These are phyloP conservation scores for Exophiala lecanii-corni DNA, from an alignment of 2,329 filamentous ascomycete genomes.

Conservation along the genomic window DNA sequence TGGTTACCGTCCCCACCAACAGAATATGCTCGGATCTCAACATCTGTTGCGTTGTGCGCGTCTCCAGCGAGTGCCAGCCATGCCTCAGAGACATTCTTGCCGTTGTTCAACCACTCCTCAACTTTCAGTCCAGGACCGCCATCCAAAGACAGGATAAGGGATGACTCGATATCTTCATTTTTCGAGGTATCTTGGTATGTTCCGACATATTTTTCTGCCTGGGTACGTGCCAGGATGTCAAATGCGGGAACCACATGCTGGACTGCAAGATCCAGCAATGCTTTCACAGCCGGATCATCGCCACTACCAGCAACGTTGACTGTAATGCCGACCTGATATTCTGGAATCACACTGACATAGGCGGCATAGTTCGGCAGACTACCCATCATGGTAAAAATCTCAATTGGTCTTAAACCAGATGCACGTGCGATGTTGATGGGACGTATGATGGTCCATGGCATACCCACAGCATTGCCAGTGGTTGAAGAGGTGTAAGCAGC, in stretches of 20 bases:
- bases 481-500: conserved; percentile 30
- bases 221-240: conserved; percentile 4
- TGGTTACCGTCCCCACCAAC: conserved; percentile 3
- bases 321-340: conserved; percentile 7
- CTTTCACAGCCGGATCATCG: not conserved
- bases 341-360: conserved; percentile 7
- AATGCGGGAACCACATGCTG: conserved; percentile 4
- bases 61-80: not conserved
- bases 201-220: conserved; percentile 9
- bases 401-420: conserved; percentile 3
- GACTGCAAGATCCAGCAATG: conserved; percentile 3
- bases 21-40: conserved; percentile 7
- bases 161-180: not conserved
- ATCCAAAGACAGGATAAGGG: conserved; percentile 4
- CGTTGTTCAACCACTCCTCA: conserved; percentile 2
- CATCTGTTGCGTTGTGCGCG: not conserved
- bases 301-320: conserved; percentile 1
- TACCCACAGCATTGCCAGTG: conserved; percentile 35
- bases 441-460: conserved; percentile 40
- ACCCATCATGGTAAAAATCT: conserved; percentile 10
- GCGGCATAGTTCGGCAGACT: conserved; percentile 1
- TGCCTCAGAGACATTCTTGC: conserved; percentile 2
- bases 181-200: not conserved
- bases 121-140: conserved; percentile 9
- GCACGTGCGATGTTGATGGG: conserved; percentile 22